Base-by-base conservation (phyloP, 2,329 filamentous ascomycete species). In the Cercospora zeae-maydis region DNA sequence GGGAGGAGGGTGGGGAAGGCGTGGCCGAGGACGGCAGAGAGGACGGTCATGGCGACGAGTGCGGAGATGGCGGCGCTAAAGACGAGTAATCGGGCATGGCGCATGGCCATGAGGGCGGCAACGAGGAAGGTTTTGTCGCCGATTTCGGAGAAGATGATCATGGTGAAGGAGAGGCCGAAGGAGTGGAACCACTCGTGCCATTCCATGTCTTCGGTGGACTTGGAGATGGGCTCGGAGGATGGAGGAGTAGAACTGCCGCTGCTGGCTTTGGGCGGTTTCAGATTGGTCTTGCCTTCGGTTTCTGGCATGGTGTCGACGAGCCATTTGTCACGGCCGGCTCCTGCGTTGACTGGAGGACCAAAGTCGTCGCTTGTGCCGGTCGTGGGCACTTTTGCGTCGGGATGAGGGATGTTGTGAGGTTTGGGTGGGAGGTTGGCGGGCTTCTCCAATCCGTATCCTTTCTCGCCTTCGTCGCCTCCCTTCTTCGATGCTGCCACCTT, bases 41-140 rank as follows among this genome's bases (percentile, higher is more conserved):
- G 84, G 9, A 98, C 84, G 0, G 95, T 99, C 95, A 99, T 99
- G 39, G 74, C 85, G 63, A 96, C 86, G 51, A 99, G 83, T 9
- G 95, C 96, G 58, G 88, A 87, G 71, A 96, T 93, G n/a, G 95
- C 95, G 7, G 95, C 92, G 1, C 91, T 90, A 79, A 99, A 99
- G 65, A 99, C 95, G 11, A 98, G 84, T 67, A 96, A 81, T 58
- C 95, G 89, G 66, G 95, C 90, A 73, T 99, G 93, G 75, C 96
- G 95, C 95, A 99, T 99, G 11, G 95, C 95, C 95, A 99, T 99
- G 16, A 99, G 85, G 7, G 93, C 93, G 6, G 95, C 95, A 21
- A 99, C 92, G 47, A 99, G 84, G 81, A 99, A 99, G 0, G 95
- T 99, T 80, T 99, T 99, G 84, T 99, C 95, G 67, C 95, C 95